Percentiles rank a stretch among this genome's conserved stretches.
Conservation (phyloP, 1,284 basidiomycete species). For the Tranzscheliella williamsii region DNA sequence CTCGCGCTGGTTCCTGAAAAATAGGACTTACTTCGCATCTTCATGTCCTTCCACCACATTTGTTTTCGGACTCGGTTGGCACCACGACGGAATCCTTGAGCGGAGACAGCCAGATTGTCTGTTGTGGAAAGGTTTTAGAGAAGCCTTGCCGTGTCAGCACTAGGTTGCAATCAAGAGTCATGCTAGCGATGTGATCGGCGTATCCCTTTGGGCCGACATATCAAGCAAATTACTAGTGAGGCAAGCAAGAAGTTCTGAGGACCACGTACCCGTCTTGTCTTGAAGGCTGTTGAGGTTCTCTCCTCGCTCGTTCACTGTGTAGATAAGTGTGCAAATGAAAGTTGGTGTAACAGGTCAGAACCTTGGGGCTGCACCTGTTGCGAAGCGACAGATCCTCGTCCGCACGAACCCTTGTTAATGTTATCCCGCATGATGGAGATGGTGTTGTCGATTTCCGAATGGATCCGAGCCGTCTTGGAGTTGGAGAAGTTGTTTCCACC, state of each 20-base stretch:
- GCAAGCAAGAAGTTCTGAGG: too few species aligned
- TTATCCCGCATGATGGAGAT: slow-evolving; percentile 93
- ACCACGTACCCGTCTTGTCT: slow-evolving; percentile 90
- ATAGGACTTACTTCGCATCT: slow-evolving; percentile 41
- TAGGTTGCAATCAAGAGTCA: too few species aligned
- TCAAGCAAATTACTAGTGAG: too few species aligned
- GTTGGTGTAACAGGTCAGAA: too few species aligned
- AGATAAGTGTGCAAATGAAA: too few species aligned
- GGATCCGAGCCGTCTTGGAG: slow-evolving; percentile 56
- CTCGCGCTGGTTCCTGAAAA: too few species aligned
- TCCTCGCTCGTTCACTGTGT: slow-evolving; percentile 84
- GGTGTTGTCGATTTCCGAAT: slow-evolving; percentile 59
- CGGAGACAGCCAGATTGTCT: slow-evolving; percentile 98
- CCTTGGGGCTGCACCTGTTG: too few species aligned
- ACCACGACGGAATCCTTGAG: slow-evolving; percentile 95
- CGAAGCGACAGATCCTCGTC: too few species aligned
- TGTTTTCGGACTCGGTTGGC: slow-evolving; percentile 98
- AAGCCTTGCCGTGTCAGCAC: too few species aligned
- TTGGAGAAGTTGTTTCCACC: slow-evolving; percentile 45
- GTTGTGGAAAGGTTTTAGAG: too few species aligned
- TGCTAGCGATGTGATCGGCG: too few species aligned
- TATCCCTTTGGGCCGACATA: too few species aligned
- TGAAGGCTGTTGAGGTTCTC: slow-evolving; percentile 91
- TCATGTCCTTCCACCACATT: slow-evolving; percentile 65
- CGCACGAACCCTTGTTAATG: slow-evolving; percentile 65